Conservation (phyloP, 2,329 filamentous ascomycete species). For the Pyrenochaeta sp. region DNA sequence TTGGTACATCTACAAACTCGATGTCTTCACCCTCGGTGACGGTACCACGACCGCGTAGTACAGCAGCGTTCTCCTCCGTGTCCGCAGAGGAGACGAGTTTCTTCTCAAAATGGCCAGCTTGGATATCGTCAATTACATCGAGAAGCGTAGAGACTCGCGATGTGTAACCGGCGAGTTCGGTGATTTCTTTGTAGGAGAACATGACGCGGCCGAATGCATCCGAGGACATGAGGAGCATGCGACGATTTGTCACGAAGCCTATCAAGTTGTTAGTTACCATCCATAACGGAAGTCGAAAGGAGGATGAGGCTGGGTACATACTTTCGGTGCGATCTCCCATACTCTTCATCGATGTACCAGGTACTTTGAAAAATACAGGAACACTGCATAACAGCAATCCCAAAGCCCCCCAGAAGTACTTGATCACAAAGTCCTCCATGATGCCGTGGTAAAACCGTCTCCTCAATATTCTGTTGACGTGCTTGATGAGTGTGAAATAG, state of each 20-base stretch:
- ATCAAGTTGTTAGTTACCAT: conserved; percentile 26
- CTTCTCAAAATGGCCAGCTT: conserved; percentile 92
- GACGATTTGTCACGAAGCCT: conserved; percentile 91
- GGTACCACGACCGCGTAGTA: conserved; percentile 82
- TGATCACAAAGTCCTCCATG: conserved; percentile 99
- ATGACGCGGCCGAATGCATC: conserved; percentile 66
- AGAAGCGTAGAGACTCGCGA: conserved; percentile 88
- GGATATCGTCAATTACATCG: conserved; percentile 93
- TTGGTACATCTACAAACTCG: conserved; percentile 87
- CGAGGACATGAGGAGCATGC: conserved; percentile 90
- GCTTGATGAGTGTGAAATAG: conserved; percentile 98
- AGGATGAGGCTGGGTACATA: conserved; percentile 45
- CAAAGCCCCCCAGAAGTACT: conserved; percentile 97
- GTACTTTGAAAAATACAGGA: conserved; percentile 94
- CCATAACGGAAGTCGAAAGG: neutral
- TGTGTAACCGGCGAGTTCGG: conserved; percentile 94
- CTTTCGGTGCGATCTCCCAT: conserved; percentile 75
- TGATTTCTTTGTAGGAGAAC: conserved; percentile 76
- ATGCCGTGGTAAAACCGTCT: conserved; percentile 96
- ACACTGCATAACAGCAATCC: conserved; percentile 92
- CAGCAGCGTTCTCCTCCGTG: conserved; percentile 80
- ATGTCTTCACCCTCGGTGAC: conserved; percentile 85
- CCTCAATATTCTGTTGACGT: conserved; percentile 94
- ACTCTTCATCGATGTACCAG: conserved; percentile 63
- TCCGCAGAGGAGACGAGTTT: conserved; percentile 90